Evolutionary conservation across 176 grass and related monocot species (phyloP).

Genomic region (Musa schizocarpa): DNA sequence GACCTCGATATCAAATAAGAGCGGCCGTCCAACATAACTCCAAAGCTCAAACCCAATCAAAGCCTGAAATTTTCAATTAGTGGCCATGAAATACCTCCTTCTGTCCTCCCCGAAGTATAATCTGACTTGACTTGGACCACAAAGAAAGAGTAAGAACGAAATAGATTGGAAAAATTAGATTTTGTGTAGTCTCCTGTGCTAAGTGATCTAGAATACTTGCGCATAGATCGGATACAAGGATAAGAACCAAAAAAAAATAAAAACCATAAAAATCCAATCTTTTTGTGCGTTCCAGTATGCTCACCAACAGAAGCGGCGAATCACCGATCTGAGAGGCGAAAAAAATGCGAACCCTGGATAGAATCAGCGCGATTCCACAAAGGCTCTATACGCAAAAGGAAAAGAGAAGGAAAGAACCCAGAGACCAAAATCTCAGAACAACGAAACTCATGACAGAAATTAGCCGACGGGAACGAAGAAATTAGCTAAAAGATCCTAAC

Average conservation of each 20-base stretch:
- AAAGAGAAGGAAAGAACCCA: background rate
- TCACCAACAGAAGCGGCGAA: constrained; percentile 1
- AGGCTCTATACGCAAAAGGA: background rate
- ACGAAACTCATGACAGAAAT: background rate
- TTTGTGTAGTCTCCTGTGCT: background rate
- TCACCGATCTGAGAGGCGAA: constrained; percentile 10
- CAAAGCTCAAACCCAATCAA: background rate
- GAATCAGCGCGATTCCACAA: too few relatives aligned
- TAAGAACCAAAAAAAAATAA: constrained; percentile 1
- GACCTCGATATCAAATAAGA: constrained; percentile 5
- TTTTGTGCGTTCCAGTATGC: background rate
- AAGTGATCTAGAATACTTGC: background rate
- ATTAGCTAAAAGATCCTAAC: background rate
- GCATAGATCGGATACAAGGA: background rate
- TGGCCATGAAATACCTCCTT: background rate
- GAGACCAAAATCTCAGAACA: background rate
- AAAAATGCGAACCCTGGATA: constrained; percentile 5
- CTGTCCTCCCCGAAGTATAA: background rate
- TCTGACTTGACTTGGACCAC: background rate
- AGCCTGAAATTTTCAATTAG: background rate
- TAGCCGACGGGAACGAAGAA: background rate
- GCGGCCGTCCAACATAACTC: constrained; percentile 13
- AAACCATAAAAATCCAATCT: constrained; percentile 12
- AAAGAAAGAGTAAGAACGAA: constrained; percentile 1
- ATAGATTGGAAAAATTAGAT: background rate